A percentile compares a stretch with the other conserved stretches of the same genome.
Evolutionary conservation across 257 asterid genomes (phyloP).

Genomic region (Solanum pennellii): DNA sequence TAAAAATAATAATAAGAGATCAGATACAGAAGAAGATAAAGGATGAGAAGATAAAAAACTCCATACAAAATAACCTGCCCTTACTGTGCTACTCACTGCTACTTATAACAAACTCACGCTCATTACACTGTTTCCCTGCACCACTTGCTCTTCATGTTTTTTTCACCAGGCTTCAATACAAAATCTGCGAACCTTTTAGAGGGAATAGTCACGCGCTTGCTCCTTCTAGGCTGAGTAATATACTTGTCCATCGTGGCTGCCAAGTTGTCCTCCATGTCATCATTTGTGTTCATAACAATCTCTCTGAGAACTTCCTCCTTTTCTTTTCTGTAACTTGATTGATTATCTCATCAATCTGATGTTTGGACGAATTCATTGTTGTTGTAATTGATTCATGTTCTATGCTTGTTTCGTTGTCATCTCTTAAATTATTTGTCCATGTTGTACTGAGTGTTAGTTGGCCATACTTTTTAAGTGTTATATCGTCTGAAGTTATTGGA

Average conservation of each 20-base stretch:
- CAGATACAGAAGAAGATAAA: background rate
- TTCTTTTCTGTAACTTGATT: background rate
- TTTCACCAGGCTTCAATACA: background rate
- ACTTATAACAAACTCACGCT: background rate
- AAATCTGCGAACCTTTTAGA: background rate
- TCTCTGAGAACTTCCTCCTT: background rate
- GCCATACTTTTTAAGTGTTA: background rate
- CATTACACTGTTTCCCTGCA: background rate
- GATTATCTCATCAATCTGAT: background rate
- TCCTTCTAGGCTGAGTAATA: background rate
- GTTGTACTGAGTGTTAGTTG: background rate
- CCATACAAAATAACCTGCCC: background rate
- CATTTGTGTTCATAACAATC: background rate
- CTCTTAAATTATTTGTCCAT: background rate
- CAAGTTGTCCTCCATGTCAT: background rate
- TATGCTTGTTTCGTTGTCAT: background rate
- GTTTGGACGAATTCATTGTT: background rate
- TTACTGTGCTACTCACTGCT: background rate
- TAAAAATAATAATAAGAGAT: no score
- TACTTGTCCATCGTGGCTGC: background rate
- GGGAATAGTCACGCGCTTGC: background rate
- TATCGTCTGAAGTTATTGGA: background rate
- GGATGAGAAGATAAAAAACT: background rate
- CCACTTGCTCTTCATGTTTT: background rate
- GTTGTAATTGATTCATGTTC: background rate